These are phyloP conservation scores for Coemansia sp. DNA, from an alignment of 192 early-diverging fungal species.

Conservation along the genomic window DNA sequence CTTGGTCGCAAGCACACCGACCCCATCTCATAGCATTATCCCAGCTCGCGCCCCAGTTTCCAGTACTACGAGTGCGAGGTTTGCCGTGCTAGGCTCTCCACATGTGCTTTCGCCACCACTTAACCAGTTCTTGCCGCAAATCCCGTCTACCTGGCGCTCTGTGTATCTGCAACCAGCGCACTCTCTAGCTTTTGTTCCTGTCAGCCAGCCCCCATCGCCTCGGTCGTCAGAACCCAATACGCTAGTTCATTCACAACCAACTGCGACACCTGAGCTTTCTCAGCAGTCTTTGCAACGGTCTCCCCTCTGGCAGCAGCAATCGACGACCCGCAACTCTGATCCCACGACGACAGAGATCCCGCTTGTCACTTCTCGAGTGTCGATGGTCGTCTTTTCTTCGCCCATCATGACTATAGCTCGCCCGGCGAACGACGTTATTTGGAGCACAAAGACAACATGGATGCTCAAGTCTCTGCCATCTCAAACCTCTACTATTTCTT, in stretches of 20 bases:
- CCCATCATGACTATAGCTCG: constrained; percentile 3
- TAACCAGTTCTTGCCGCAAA: not conserved
- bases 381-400: not conserved
- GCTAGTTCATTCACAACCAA: not conserved
- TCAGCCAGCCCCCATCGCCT: not conserved
- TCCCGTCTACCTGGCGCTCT: not conserved
- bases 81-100: not conserved
- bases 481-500: not conserved
- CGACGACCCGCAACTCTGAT: not conserved
- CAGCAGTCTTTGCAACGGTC: not conserved
- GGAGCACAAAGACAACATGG: constrained; percentile 5
- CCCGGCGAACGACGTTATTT: not conserved
- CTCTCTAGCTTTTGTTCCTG: not conserved
- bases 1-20: not conserved
- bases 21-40: not conserved
- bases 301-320: not conserved
- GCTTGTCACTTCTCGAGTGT: not conserved
- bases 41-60: not conserved
- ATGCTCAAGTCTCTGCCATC: not conserved
- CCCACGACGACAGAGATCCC: not conserved
- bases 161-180: not conserved
- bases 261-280: not conserved
- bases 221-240: not conserved
- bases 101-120: not conserved
- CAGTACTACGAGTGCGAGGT: not conserved